phyloP scores from a whole-genome alignment of 108 stramenopile species.

The Cyclostephanos invisitatus region DNA sequence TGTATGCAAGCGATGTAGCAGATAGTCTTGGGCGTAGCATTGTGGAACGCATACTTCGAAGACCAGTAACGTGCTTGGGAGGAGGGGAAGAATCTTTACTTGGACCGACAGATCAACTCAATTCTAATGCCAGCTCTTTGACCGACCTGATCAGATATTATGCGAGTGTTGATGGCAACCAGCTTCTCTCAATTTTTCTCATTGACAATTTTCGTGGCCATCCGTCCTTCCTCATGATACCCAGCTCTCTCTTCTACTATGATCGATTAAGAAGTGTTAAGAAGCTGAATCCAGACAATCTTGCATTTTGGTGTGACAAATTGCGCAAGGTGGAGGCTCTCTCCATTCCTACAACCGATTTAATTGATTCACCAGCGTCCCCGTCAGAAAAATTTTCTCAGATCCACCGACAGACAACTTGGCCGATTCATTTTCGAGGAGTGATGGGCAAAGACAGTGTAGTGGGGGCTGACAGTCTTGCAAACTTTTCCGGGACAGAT shows the following conservation, averaged over 20 bases:
- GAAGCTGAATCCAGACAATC: not conserved
- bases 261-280: slow-evolving; percentile 56
- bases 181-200: slow-evolving; percentile 56
- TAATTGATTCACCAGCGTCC: slow-evolving; percentile 1
- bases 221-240: slow-evolving; percentile 65
- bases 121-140: slow-evolving; percentile 27
- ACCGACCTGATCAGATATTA: slow-evolving; percentile 61
- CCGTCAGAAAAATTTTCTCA: slow-evolving; percentile 19
- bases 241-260: slow-evolving; percentile 68
- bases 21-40: slow-evolving; percentile 54
- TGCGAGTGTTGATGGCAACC: slow-evolving; percentile 40
- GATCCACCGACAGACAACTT: slow-evolving; percentile 41
- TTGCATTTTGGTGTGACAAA: slow-evolving; percentile 44
- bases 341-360: slow-evolving; percentile 20
- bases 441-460: slow-evolving; percentile 49
- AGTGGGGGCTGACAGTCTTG: slow-evolving; percentile 37
- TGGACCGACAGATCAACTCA: slow-evolving; percentile 37
- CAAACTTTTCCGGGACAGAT: slow-evolving; percentile 59
- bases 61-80: slow-evolving; percentile 56
- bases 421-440: slow-evolving; percentile 77
- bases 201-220: slow-evolving; percentile 67
- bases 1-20: slow-evolving; percentile 42
- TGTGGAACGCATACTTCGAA: slow-evolving; percentile 66
- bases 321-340: slow-evolving; percentile 56
- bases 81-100: slow-evolving; percentile 61